Base-by-base conservation (phyloP, 2,329 filamentous ascomycete species). In the Dendrostoma leiphaemia region DNA sequence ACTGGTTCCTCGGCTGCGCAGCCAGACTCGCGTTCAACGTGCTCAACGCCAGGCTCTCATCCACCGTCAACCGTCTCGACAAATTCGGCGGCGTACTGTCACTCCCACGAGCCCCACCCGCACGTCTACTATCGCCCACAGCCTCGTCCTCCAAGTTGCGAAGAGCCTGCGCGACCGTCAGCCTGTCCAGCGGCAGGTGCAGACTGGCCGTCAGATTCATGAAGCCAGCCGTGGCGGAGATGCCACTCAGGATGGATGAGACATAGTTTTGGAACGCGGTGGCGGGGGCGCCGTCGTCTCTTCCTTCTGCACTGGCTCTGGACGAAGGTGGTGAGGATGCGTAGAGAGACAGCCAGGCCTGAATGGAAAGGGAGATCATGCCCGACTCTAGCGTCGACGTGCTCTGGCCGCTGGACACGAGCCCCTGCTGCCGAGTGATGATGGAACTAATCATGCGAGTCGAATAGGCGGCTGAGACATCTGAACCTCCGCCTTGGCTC, bases 181-280 rank as follows among this genome's bases (percentile, higher is more conserved):
- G 24, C 26, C 58, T 34, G 41, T 59, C 58, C 29, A 59, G 46
- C 6, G 58, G 52, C 37, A 58, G 35, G 23, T 31, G 46, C 15
- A 47, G 44, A 3, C 44, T 28, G 7, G 37, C 26, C 2, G 53
- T 50, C 17, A 31, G 50, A 44, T 58, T 72, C 61, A 21, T 70
- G 65, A 19, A 81, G 71, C 48, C 34, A 9, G 35, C 34, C 1
- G 68, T 71, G 48, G 41, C 19, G 19, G 70, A 60, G 59, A 81
- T 73, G 26, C 70, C 62, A 13, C 73, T 74, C 13, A 71, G 59
- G 15, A 72, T 71, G 37, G 75, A 75, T 15, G 45, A 40, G 13
- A 56, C 38, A 10, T 58, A 53, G 17, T n/a, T 21, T 10, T 29
- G 29, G 19, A 46, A 46, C 8, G 34, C n/a, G 15, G 28, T 8